These are phyloP conservation scores for Saposhnikovia divaricata DNA, from an alignment of 129 eudicot species.

Conservation along the genomic window DNA sequence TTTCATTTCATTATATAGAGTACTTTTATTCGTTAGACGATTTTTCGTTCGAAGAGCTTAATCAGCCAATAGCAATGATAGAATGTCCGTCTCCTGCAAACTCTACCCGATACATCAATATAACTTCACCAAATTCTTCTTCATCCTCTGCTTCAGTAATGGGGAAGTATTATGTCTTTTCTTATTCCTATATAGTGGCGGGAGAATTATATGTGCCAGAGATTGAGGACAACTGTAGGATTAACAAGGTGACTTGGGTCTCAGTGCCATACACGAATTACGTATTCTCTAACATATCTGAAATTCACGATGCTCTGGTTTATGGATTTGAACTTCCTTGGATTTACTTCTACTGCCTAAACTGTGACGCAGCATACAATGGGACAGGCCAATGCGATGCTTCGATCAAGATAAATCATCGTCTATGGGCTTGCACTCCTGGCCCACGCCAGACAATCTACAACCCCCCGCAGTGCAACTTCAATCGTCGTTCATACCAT, in stretches of 20 bases:
- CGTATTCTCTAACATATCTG: background rate
- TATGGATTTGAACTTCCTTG: background rate
- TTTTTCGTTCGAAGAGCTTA: too few species aligned
- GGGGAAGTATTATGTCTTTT: too few species aligned
- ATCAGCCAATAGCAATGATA: background rate
- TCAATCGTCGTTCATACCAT: background rate
- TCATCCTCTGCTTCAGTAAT: too few species aligned
- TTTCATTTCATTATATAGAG: too few species aligned
- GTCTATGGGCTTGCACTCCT: background rate
- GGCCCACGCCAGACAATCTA: too few species aligned
- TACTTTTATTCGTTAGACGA: too few species aligned
- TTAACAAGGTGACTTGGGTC: background rate
- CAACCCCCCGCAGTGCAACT: background rate
- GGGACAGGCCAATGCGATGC: too few species aligned
- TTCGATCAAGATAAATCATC: background rate
- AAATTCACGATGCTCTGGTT: background rate
- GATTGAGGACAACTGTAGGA: background rate
- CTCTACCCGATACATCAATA: background rate
- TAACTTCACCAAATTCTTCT: background rate
- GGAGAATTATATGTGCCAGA: too few species aligned
- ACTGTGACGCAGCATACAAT: too few species aligned
- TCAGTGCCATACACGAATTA: background rate
- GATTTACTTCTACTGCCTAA: background rate
- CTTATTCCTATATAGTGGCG: background rate
- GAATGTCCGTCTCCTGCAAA: background rate